These are phyloP conservation scores for Tuctoria greenei DNA, from an alignment of 176 grass and related monocot species.

Conservation along the genomic window DNA sequence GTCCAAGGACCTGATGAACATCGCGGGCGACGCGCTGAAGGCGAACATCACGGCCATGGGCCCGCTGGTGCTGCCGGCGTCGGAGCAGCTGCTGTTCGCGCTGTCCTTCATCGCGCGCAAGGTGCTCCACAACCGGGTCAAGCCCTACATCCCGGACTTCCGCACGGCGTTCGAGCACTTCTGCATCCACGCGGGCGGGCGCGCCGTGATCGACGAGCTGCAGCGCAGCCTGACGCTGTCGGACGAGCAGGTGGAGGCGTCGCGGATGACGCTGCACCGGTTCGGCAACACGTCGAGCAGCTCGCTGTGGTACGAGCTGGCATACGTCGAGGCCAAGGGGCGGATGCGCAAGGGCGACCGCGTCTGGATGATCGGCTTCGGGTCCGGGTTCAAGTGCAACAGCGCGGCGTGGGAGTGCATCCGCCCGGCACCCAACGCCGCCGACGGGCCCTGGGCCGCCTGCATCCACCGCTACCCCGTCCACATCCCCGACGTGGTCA, in stretches of 20 bases:
- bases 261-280: constrained; percentile 74
- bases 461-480: constrained; percentile 57
- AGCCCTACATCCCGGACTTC: constrained; percentile 69
- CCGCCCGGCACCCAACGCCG: constrained; percentile 31
- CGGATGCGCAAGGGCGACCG: constrained; percentile 52
- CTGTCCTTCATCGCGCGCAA: constrained; percentile 48
- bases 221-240: constrained; percentile 61
- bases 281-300: constrained; percentile 72
- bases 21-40: constrained; percentile 61
- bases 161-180: constrained; percentile 89
- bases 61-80: constrained; percentile 54
- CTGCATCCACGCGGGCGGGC: constrained; percentile 87
- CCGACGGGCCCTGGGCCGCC: constrained; percentile 47
- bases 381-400: constrained; percentile 91
- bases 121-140: constrained; percentile 42
- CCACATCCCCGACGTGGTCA: constrained; percentile 60
- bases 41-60: constrained; percentile 69
- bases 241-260: constrained; percentile 72
- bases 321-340: constrained; percentile 66
- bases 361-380: constrained; percentile 67
- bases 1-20: constrained; percentile 61
- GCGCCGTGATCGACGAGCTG: constrained; percentile 90
- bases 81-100: constrained; percentile 68
- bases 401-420: constrained; percentile 86
- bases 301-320: constrained; percentile 72